Percentiles rank a stretch among this genome's conserved stretches.
Evolutionary conservation across 2,329 filamentous ascomycete species (phyloP).

Genomic region (Ampelomyces quisqualis): DNA sequence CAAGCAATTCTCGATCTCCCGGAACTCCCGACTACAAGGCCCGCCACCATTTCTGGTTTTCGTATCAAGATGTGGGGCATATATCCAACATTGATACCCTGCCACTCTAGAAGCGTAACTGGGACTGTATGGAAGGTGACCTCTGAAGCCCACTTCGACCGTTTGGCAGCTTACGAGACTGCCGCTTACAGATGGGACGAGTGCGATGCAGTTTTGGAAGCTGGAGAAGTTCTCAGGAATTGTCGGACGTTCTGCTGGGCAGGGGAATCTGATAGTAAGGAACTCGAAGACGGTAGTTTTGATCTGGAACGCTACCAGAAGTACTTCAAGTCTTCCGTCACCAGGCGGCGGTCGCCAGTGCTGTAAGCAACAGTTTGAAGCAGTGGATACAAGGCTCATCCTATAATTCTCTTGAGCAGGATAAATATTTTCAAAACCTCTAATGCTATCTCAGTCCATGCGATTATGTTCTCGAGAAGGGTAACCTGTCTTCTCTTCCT

Average conservation of each 20-base stretch:
- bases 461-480: too few species aligned
- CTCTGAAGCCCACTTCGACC: conserved; percentile 15
- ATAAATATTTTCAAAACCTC: too few species aligned
- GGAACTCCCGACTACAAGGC: conserved; percentile 19
- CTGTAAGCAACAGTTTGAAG: too few species aligned
- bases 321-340: conserved; percentile 23
- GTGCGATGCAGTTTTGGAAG: conserved; percentile 16
- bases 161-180: conserved; percentile 25
- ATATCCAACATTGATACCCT: conserved; percentile 30
- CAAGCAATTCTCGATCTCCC: conserved; percentile 28
- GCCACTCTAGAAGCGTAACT: conserved; percentile 7
- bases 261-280: conserved; percentile 19
- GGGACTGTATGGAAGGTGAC: conserved; percentile 18
- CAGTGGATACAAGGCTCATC: too few species aligned
- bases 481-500: too few species aligned
- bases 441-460: too few species aligned
- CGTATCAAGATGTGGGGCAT: conserved; percentile 37
- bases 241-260: conserved; percentile 27
- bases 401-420: too few species aligned
- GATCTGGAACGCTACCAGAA: conserved; percentile 28
- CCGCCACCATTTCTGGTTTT: conserved; percentile 28
- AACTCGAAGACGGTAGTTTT: conserved; percentile 25
- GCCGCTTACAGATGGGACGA: conserved; percentile 18
- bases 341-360: too few species aligned
- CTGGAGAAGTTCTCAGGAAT: conserved; percentile 7